phyloP scores from a whole-genome alignment of 2,329 filamentous ascomycete species.

The Gaeumannomyces sp. region DNA sequence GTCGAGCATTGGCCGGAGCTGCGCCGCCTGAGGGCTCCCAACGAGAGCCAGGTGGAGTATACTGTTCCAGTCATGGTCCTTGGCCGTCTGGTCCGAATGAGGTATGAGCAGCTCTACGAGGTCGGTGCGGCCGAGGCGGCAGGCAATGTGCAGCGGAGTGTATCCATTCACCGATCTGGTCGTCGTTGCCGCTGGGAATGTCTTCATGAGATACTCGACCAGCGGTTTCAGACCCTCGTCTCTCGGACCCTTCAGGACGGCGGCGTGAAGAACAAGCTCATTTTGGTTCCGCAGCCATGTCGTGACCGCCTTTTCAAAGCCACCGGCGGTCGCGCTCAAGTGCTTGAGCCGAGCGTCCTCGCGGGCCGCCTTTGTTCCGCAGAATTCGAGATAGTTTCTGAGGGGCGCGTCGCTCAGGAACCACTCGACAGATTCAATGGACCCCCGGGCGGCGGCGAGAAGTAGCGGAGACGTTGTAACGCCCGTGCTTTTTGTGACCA shows the following conservation, averaged over 20 bases:
- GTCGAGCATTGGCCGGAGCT: conserved; percentile 43
- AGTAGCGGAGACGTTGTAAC: conserved; percentile 51
- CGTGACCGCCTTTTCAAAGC: conserved; percentile 56
- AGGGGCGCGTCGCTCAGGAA: conserved; percentile 66
- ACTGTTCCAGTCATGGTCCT: conserved; percentile 57
- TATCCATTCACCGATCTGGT: conserved; percentile 49
- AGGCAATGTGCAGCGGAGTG: conserved; percentile 66
- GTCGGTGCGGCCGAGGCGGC: conserved; percentile 45
- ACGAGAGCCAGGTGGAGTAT: conserved; percentile 55
- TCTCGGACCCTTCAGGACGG: conserved; percentile 40
- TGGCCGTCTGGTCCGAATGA: conserved; percentile 60
- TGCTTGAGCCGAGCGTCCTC: conserved; percentile 57
- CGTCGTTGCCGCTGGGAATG: conserved; percentile 56
- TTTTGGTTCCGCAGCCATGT: conserved; percentile 55
- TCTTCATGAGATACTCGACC: conserved; percentile 59
- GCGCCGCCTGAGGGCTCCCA: conserved; percentile 24
- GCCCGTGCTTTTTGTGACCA: conserved; percentile 32
- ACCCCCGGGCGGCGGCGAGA: conserved; percentile 49
- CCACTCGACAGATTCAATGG: conserved; percentile 67
- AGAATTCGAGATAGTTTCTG: conserved; percentile 63
- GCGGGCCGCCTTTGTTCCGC: conserved; percentile 48
- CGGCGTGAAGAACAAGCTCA: conserved; percentile 61
- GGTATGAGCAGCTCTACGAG: conserved; percentile 57
- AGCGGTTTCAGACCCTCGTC: conserved; percentile 28
- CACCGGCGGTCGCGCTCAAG: conserved; percentile 49